Conservation (phyloP, 192 early-diverging fungal genomes). For the Martensiomyces pterosporus region DNA sequence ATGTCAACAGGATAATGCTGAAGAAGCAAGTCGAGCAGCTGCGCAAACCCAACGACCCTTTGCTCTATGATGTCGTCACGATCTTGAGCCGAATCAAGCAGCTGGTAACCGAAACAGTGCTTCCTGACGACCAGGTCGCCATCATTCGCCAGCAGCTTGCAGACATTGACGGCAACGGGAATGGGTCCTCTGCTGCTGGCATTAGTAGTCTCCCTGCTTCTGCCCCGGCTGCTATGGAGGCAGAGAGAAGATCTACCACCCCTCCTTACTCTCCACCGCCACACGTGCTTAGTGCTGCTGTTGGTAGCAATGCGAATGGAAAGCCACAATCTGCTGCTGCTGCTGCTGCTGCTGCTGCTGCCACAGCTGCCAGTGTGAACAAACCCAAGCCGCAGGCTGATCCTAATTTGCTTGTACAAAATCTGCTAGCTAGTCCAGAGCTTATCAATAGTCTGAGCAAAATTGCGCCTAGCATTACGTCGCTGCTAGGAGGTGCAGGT, state of each 20-base stretch:
- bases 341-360: not conserved
- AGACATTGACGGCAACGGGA: constrained; percentile 8
- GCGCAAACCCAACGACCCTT: constrained; percentile 32
- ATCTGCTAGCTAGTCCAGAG: constrained; percentile 35
- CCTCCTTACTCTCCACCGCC: constrained; percentile 21
- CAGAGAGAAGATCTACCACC: constrained; percentile 8
- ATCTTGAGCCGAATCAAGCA: constrained; percentile 31
- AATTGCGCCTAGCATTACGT: constrained; percentile 30
- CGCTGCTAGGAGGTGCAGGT: constrained; percentile 21
- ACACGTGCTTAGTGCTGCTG: not conserved
- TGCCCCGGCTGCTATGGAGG: not conserved
- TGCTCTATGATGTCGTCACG: constrained; percentile 25
- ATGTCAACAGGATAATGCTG: constrained; percentile 24
- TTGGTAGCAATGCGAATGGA: not conserved
- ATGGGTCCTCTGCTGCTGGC: too few species aligned
- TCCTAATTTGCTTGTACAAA: constrained; percentile 28
- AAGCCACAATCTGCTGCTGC: not conserved
- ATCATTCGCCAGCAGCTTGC: constrained; percentile 31
- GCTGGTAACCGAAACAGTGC: constrained; percentile 16
- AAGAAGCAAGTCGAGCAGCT: constrained; percentile 43
- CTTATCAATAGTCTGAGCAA: constrained; percentile 36
- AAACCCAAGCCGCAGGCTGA: too few species aligned
- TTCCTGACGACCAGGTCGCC: constrained; percentile 11
- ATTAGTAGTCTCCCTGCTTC: not conserved
- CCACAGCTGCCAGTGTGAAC: too few species aligned